These are phyloP conservation scores for Cryptococcus sp. DNA, from an alignment of 1,284 basidiomycete genomes.

Conservation along the genomic window DNA sequence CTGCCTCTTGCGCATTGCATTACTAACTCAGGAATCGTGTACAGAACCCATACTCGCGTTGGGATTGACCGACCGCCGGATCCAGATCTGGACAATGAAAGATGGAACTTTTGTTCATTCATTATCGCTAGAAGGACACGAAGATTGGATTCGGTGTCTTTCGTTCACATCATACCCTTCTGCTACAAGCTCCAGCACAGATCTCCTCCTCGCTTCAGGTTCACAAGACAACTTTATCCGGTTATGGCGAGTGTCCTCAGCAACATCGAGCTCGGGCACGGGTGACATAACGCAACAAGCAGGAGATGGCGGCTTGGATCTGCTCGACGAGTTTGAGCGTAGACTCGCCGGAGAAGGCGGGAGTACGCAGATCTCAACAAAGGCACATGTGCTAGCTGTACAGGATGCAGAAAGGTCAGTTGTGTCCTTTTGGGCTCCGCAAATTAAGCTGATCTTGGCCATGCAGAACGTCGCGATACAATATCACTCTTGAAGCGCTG, in stretches of 20 bases:
- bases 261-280: background rate
- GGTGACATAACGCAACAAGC: conserved; percentile 3
- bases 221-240: conserved; percentile 90
- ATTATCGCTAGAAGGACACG: conserved; percentile 74
- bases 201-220: conserved; percentile 75
- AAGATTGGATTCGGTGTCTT: conserved; percentile 87
- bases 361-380: conserved; percentile 78
- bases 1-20: background rate
- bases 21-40: background rate
- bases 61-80: conserved; percentile 70
- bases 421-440: background rate
- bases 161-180: conserved; percentile 60
- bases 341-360: conserved; percentile 69
- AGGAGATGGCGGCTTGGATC: conserved; percentile 59
- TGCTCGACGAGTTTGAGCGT: conserved; percentile 83
- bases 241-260: conserved; percentile 68
- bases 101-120: conserved; percentile 56
- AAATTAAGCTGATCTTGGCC: background rate
- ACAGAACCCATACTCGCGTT: conserved; percentile 73
- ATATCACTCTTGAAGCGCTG: conserved; percentile 84
- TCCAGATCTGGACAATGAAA: conserved; percentile 72
- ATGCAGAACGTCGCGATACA: conserved; percentile 61
- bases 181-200: conserved; percentile 31
- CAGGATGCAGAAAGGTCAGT: conserved; percentile 61
- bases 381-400: conserved; percentile 71